phyloP scores from a whole-genome alignment of 768 basidiomycete species.

The Suillus hirtellus region DNA sequence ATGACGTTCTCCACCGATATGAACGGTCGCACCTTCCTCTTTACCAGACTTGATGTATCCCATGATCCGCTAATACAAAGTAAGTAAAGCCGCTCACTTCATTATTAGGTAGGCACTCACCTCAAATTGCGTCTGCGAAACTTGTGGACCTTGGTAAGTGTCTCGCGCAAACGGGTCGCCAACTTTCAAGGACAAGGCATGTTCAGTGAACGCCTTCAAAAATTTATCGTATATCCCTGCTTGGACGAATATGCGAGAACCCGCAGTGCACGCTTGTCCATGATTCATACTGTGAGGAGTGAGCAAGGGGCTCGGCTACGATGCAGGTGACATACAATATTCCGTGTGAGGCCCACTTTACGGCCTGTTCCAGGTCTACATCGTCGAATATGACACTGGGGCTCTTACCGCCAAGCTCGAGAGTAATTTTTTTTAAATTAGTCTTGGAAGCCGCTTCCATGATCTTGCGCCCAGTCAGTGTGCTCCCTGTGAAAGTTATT shows the following conservation, averaged over 20 bases:
- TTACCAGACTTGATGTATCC: conserved; percentile 62
- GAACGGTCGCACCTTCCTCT: conserved; percentile 58
- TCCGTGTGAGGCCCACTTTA: conserved; percentile 58
- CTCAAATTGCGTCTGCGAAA: conserved; percentile 49
- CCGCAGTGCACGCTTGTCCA: conserved; percentile 53
- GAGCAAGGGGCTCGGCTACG: background rate
- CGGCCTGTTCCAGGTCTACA: conserved; percentile 57
- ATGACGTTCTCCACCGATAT: conserved; percentile 52
- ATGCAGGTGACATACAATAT: conserved; percentile 48
- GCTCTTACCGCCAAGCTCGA: conserved; percentile 76
- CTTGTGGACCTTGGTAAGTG: conserved; percentile 49
- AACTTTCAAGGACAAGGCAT: conserved; percentile 33
- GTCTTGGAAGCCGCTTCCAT: conserved; percentile 61
- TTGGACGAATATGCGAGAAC: conserved; percentile 60
- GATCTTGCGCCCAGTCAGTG: conserved; percentile 61
- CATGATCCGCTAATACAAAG: conserved; percentile 50
- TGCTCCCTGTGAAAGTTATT: conserved; percentile 75
- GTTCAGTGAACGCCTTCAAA: conserved; percentile 42
- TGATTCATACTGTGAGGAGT: conserved; percentile 31
- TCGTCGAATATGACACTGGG: conserved; percentile 64
- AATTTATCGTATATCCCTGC: conserved; percentile 59
- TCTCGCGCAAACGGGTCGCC: conserved; percentile 47
- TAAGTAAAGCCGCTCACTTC: background rate
- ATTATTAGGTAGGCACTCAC: conserved; percentile 17
- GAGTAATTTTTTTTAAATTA: conserved; percentile 70